Evolutionary conservation across 2,329 filamentous ascomycete genomes (phyloP).

Genomic region (Akanthomyces lecanii): DNA sequence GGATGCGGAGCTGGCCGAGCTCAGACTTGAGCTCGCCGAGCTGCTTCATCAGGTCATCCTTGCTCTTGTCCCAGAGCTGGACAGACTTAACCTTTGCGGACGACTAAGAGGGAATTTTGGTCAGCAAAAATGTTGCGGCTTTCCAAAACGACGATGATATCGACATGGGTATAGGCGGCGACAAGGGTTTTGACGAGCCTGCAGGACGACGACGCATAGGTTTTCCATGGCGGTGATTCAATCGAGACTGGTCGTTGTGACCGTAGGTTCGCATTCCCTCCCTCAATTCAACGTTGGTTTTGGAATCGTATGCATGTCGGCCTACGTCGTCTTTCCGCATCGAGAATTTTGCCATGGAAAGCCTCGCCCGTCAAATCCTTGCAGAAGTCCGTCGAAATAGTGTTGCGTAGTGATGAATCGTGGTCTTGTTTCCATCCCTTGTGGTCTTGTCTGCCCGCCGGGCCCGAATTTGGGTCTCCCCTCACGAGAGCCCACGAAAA

Average conservation of each 20-base stretch:
- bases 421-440: neutral
- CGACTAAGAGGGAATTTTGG: conserved; percentile 32
- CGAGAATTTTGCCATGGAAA: neutral
- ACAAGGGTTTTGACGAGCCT: neutral
- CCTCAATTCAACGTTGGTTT: neutral
- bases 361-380: neutral
- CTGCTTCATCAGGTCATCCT: conserved; percentile 96
- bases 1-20: conserved; percentile 92
- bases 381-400: neutral
- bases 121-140: neutral
- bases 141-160: neutral
- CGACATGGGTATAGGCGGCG: neutral
- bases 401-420: neutral
- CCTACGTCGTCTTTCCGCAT: neutral
- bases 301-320: neutral
- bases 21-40: conserved; percentile 93
- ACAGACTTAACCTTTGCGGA: conserved; percentile 81
- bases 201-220: neutral
- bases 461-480: neutral
- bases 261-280: neutral
- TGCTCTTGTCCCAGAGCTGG: conserved; percentile 98
- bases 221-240: neutral
- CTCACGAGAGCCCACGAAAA: neutral
- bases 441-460: neutral
- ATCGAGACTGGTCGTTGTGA: neutral